Evolutionary conservation across 1,139 yeast genomes (phyloP).

Genomic region (Zygoascus hellenicus): DNA sequence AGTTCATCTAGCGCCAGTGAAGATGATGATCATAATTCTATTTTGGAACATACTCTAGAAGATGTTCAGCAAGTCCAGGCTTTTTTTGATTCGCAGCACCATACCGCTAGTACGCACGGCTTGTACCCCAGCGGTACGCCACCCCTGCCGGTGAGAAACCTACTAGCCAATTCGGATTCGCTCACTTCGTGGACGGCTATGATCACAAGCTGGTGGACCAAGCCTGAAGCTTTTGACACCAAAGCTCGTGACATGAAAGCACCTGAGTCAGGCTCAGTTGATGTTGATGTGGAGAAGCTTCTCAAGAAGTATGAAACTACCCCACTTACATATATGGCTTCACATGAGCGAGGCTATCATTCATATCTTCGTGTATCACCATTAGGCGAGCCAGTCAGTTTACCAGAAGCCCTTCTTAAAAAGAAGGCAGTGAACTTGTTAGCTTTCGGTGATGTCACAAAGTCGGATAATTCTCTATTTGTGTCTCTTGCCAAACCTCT

Average conservation of each 20-base stretch:
- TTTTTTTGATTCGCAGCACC: neutral
- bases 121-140: neutral
- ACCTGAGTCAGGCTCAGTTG: too few relatives aligned
- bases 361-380: too few relatives aligned
- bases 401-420: too few relatives aligned
- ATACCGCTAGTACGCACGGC: neutral
- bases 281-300: too few relatives aligned
- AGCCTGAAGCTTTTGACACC: too few relatives aligned
- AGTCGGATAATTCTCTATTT: constrained; percentile 7
- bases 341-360: neutral
- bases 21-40: constrained; percentile 1
- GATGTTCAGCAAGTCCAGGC: constrained; percentile 9
- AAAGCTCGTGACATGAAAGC: too few relatives aligned
- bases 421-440: constrained; percentile 5
- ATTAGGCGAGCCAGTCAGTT: too few relatives aligned
- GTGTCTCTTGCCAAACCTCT: constrained; percentile 5
- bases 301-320: too few relatives aligned
- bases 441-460: constrained; percentile 4
- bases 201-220: too few relatives aligned
- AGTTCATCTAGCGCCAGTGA: neutral
- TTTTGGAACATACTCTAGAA: constrained; percentile 8
- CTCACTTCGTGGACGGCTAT: too few relatives aligned
- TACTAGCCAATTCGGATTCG: too few relatives aligned
- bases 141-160: too few relatives aligned
- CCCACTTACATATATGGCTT: neutral